Percentiles rank a stretch among this genome's conserved stretches.
phyloP scores from a whole-genome alignment of 768 basidiomycete species.

The Amanita molliuscula region DNA sequence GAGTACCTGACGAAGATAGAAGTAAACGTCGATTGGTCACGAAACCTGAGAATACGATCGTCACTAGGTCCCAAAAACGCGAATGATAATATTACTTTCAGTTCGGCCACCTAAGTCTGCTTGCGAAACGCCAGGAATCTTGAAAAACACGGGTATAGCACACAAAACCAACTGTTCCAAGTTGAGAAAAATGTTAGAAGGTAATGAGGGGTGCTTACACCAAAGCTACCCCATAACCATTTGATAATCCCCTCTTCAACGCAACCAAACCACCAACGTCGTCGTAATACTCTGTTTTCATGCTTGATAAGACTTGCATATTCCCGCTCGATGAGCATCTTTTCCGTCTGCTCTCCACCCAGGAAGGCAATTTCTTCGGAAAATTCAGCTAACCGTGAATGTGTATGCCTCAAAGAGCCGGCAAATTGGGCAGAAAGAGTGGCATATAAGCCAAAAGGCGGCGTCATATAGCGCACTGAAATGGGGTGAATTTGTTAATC shows the following conservation, averaged over 20 bases:
- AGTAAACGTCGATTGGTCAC: constrained; percentile 91
- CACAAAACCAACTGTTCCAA: constrained; percentile 63
- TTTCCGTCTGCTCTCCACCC: constrained; percentile 83
- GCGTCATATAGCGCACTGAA: constrained; percentile 81
- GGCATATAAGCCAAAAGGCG: constrained; percentile 86
- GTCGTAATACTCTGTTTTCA: constrained; percentile 67
- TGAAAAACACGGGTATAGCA: constrained; percentile 90
- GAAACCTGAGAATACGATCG: constrained; percentile 51
- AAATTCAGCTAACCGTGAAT: constrained; percentile 84
- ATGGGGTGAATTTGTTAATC: neutral
- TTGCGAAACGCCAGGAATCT: constrained; percentile 55
- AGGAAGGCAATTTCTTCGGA: constrained; percentile 85
- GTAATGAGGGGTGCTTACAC: constrained; percentile 39
- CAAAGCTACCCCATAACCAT: constrained; percentile 94
- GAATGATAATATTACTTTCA: constrained; percentile 46
- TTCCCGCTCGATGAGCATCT: constrained; percentile 81
- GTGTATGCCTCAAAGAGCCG: constrained; percentile 83
- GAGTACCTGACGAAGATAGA: constrained; percentile 70
- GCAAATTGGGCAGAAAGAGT: constrained; percentile 82
- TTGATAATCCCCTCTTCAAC: constrained; percentile 95
- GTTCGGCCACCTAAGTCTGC: constrained; percentile 80
- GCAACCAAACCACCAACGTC: constrained; percentile 85
- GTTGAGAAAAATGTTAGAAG: neutral
- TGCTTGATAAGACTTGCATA: constrained; percentile 82
- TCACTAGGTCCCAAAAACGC: neutral